phyloP scores from a whole-genome alignment of 139 green algal species.

The Coccomyxa sp. region DNA sequence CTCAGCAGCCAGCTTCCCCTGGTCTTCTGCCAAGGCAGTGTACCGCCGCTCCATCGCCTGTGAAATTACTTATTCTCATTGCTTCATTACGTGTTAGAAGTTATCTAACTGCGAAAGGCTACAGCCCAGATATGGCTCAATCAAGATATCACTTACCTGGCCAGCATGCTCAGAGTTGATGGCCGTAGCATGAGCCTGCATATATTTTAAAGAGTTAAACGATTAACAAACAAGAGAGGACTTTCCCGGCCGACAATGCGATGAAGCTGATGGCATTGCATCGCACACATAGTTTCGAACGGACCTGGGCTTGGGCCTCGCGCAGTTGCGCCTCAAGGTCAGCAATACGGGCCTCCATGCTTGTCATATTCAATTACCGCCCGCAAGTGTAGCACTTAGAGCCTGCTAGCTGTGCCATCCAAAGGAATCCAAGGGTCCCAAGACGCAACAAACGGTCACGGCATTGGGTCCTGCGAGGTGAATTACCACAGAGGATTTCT shows the following conservation, averaged over 20 bases:
- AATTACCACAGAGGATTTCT: no score
- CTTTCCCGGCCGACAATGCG: no score
- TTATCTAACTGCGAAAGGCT: neutral
- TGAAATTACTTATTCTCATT: neutral
- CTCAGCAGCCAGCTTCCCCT: slow-evolving; percentile 18
- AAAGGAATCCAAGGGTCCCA: no score
- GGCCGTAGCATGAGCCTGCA: slow-evolving; percentile 29
- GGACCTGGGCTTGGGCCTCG: neutral
- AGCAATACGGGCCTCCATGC: neutral
- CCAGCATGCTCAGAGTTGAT: slow-evolving; percentile 41
- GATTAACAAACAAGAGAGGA: neutral
- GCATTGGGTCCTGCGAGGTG: no score
- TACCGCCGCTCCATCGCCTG: slow-evolving; percentile 51
- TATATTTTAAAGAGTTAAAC: neutral
- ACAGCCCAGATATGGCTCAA: neutral
- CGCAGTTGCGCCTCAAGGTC: neutral
- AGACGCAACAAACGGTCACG: no score
- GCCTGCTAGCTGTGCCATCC: no score
- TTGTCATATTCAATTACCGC: no score
- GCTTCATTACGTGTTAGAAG: no score
- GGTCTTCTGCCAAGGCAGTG: slow-evolving; percentile 26
- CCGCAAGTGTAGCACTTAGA: no score
- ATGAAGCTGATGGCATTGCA: neutral
- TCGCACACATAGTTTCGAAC: neutral
- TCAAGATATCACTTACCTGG: slow-evolving; percentile 20